Percentiles rank a stretch among this genome's conserved stretches.
phyloP scores from a whole-genome alignment of 2,329 filamentous ascomycete species.

The Paracoccidioides lutzii region DNA sequence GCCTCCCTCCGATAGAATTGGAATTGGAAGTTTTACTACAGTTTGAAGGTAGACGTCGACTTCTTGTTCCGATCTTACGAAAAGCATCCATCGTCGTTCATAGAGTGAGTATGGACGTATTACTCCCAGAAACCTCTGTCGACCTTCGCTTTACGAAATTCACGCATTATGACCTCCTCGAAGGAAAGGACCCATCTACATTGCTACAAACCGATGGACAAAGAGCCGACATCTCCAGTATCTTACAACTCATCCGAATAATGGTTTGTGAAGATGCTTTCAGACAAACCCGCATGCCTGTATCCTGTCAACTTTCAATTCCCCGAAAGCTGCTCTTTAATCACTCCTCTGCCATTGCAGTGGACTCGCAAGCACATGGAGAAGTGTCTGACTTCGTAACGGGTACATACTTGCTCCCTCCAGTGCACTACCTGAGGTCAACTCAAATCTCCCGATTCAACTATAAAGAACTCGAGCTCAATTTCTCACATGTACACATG shows the following conservation, averaged over 20 bases:
- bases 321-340: slow-evolving; percentile 15
- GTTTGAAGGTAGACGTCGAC: background rate
- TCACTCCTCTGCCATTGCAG: background rate
- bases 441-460: slow-evolving; percentile 21
- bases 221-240: slow-evolving; percentile 10
- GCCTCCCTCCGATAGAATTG: slow-evolving; percentile 20
- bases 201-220: slow-evolving; percentile 2
- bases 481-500: slow-evolving; percentile 21
- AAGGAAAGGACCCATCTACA: slow-evolving; percentile 1
- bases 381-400: slow-evolving; percentile 9
- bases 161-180: slow-evolving; percentile 19
- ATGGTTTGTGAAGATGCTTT: slow-evolving; percentile 11
- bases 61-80: slow-evolving; percentile 11
- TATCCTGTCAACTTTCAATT: slow-evolving; percentile 21
- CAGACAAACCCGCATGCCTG: slow-evolving; percentile 15
- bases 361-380: background rate
- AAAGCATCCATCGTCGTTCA: slow-evolving; percentile 20
- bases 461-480: slow-evolving; percentile 21
- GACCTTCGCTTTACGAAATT: slow-evolving; percentile 29
- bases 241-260: slow-evolving; percentile 14
- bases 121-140: slow-evolving; percentile 26
- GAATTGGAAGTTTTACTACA: slow-evolving; percentile 20
- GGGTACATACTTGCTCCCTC: slow-evolving; percentile 25
- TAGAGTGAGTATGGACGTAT: slow-evolving; percentile 25
- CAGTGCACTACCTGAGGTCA: slow-evolving; percentile 18